phyloP scores from a whole-genome alignment of 2,329 filamentous ascomycete genomes.

The Lasiodiplodia sp. region DNA sequence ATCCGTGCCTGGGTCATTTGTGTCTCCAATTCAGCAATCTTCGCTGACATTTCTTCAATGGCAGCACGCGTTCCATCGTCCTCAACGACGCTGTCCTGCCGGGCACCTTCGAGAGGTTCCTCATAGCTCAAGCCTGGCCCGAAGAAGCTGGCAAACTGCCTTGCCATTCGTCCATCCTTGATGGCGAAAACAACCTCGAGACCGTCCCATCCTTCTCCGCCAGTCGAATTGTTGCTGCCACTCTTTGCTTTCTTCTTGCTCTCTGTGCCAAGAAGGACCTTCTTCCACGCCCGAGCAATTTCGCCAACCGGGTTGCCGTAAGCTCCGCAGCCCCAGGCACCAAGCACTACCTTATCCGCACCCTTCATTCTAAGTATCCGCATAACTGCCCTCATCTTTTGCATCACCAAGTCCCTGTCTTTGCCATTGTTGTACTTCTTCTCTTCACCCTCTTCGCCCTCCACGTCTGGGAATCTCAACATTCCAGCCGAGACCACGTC shows the following conservation, averaged over 20 bases:
- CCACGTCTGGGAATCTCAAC: slow-evolving; percentile 64
- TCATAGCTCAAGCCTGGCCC: slow-evolving; percentile 49
- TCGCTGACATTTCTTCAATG: slow-evolving; percentile 41
- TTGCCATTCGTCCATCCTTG: slow-evolving; percentile 59
- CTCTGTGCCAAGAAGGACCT: slow-evolving; percentile 46
- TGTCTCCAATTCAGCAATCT: slow-evolving; percentile 46
- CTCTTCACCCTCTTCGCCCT: slow-evolving; percentile 44
- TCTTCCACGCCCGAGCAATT: slow-evolving; percentile 64
- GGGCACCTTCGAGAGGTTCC: slow-evolving; percentile 50
- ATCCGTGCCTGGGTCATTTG: slow-evolving; percentile 46
- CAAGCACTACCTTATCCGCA: slow-evolving; percentile 61
- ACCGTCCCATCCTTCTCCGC: slow-evolving; percentile 49
- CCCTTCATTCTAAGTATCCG: slow-evolving; percentile 59
- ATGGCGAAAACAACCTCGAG: slow-evolving; percentile 68
- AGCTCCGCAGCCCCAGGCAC: slow-evolving; percentile 71
- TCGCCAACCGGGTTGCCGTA: slow-evolving; percentile 69
- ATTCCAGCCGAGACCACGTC: slow-evolving; percentile 67
- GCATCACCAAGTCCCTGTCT: slow-evolving; percentile 59
- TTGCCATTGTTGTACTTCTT: slow-evolving; percentile 53
- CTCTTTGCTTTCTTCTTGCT: slow-evolving; percentile 34
- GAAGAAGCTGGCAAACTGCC: slow-evolving; percentile 60
- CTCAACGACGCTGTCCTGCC: slow-evolving; percentile 46
- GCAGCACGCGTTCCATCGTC: slow-evolving; percentile 37
- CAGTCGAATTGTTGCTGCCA: slow-evolving; percentile 27
- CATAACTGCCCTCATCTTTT: slow-evolving; percentile 67